Conservation (phyloP, 371 early-diverging fungal genomes). For the Rhizomucor miehei region DNA sequence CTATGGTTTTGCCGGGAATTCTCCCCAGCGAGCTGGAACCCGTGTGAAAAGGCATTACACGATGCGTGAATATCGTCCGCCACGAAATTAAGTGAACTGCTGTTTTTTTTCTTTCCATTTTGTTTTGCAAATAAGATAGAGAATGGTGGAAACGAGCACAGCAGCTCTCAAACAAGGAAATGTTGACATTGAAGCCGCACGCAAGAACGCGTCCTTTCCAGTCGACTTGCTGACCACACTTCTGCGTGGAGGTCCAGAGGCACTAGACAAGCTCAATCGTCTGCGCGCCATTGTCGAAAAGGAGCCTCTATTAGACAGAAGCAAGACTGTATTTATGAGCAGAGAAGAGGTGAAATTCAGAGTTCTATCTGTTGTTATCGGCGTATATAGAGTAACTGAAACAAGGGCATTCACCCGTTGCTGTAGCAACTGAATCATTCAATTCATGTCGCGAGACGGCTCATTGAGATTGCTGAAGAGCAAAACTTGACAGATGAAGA, state of each 20-base stretch:
- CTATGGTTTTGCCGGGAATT: too few species aligned
- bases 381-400: too few species aligned
- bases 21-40: too few species aligned
- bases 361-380: too few species aligned
- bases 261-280: slow-evolving; percentile 24
- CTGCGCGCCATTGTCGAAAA: slow-evolving; percentile 31
- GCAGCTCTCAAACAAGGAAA: slow-evolving; percentile 18
- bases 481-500: slow-evolving; percentile 30
- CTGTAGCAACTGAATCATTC: slow-evolving; percentile 33
- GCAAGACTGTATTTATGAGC: slow-evolving; percentile 27
- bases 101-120: too few species aligned
- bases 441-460: slow-evolving; percentile 23
- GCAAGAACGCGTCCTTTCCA: slow-evolving; percentile 44
- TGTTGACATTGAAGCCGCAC: slow-evolving; percentile 46
- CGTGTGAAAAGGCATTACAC: too few species aligned
- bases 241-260: slow-evolving; percentile 38
- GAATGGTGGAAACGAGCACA: not conserved
- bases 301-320: slow-evolving; percentile 46
- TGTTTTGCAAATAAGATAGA: too few species aligned
- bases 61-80: too few species aligned
- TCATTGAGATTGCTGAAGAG: slow-evolving; percentile 41
- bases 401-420: slow-evolving; percentile 1
- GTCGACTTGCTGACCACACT: slow-evolving; percentile 32
- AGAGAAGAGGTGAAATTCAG: slow-evolving; percentile 34
- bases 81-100: too few species aligned